Base-by-base conservation (phyloP, 75 land plant species). In the Pinus taeda region DNA sequence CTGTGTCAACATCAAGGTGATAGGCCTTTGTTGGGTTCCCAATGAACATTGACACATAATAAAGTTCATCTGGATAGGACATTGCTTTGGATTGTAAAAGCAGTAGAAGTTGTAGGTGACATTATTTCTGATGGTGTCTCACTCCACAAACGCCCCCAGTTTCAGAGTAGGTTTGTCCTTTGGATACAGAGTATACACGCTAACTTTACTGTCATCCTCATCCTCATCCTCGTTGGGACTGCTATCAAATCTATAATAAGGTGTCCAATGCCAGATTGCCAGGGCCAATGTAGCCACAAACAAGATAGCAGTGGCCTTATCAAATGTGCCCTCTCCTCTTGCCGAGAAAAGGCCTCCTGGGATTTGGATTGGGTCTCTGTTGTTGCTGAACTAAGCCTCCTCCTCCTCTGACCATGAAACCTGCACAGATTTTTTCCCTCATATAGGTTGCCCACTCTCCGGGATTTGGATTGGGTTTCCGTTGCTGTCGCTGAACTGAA, bases 1-100 rank as follows among this genome's bases (percentile, higher is more conserved):
- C 96, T n/a, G 96, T 91, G 79, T 93, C 96, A 57, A 93, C 74
- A 62, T 93, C 96, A 36, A 93, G 88, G 69, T 69, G 88, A 76
- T 89, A 93, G 60, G 84, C 77, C 75, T 79, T 87, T 74, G 87
- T 83, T 69, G 93, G 96, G 59, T 75, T 88, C 45, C 96, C 96
- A 75, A 93, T 78, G 59, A 79, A 72, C 42, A 91, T 61, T 59
- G 74, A 65, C 49, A 90, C 84, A 74, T 83, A 93, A 58, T 93
- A 93, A 75, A 90, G 75, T 74, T 93, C 93, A 82, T 93, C 88
- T 64, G 96, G 96, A 82, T 78, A 83, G 24, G 24, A 91, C 82
- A 76, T 90, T 83, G 26, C 94, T 92, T 26, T 9, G 74, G 36
- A 90, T 79, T 18, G 96, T 88, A 2, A 87, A 81, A 22, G 88